phyloP scores from a whole-genome alignment of 768 basidiomycete genomes.

The Lentinula raphanica region DNA sequence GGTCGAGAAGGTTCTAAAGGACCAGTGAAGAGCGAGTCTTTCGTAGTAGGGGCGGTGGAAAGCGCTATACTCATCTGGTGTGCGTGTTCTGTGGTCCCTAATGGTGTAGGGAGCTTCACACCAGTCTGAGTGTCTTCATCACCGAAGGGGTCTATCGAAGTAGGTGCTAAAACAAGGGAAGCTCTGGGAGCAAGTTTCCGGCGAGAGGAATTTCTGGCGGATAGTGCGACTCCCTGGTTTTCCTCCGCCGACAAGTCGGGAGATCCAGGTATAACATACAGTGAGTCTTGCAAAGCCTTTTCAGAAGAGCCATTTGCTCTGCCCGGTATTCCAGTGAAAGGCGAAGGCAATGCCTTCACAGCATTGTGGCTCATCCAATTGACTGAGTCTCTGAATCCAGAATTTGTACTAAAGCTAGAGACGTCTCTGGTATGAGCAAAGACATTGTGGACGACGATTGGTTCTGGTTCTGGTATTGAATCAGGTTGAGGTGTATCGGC shows the following conservation, averaged over 20 bases:
- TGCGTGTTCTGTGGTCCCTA: background rate
- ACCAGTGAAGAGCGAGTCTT: background rate
- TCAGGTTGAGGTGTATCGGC: background rate
- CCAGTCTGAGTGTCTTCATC: conserved; percentile 1
- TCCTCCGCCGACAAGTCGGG: conserved; percentile 14
- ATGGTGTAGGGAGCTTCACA: background rate
- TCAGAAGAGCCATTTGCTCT: conserved; percentile 22
- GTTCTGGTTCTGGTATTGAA: background rate
- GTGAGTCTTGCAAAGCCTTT: conserved; percentile 10
- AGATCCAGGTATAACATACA: background rate
- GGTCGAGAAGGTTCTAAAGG: background rate
- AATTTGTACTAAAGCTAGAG: background rate
- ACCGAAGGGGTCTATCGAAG: conserved; percentile 11
- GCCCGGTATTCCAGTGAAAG: conserved; percentile 49
- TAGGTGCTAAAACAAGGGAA: background rate
- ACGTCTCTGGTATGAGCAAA: conserved; percentile 1
- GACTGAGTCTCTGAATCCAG: conserved; percentile 27
- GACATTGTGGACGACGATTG: background rate
- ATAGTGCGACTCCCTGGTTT: conserved; percentile 1
- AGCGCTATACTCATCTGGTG: conserved; percentile 3
- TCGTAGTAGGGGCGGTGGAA: background rate
- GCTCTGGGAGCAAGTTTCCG: conserved; percentile 4
- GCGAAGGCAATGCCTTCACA: conserved; percentile 45
- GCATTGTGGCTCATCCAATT: conserved; percentile 33
- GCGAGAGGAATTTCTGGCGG: background rate